Conservation (phyloP, 2,329 filamentous ascomycete genomes). For the Fusarium citri region DNA sequence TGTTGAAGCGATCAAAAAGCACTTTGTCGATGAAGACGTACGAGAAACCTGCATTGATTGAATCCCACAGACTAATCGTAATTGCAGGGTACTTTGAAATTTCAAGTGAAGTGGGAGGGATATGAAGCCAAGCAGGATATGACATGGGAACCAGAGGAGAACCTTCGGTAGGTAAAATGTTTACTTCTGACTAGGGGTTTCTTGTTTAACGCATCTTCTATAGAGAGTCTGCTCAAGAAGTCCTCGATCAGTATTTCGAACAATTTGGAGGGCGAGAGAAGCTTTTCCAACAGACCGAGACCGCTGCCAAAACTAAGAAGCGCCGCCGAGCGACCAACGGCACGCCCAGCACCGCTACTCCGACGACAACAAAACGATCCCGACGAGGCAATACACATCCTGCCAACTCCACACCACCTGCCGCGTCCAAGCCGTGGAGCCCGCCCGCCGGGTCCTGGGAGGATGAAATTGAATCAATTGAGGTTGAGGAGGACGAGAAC, state of each 20-base stretch:
- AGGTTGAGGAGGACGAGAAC: constrained; percentile 76
- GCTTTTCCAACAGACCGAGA: constrained; percentile 64
- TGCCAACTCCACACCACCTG: constrained; percentile 60
- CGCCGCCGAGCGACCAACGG: constrained; percentile 61
- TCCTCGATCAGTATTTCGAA: constrained; percentile 73
- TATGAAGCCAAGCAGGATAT: constrained; percentile 76
- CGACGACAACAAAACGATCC: constrained; percentile 56
- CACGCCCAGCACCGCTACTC: constrained; percentile 47
- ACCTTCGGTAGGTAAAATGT: constrained; percentile 53
- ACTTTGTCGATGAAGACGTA: constrained; percentile 70
- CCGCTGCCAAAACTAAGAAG: constrained; percentile 67
- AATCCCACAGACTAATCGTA: not conserved
- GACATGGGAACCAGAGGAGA: constrained; percentile 84
- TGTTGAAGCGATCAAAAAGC: constrained; percentile 78
- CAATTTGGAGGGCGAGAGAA: constrained; percentile 71
- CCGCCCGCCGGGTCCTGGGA: constrained; percentile 83
- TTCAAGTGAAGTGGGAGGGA: constrained; percentile 84
- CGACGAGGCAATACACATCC: constrained; percentile 64
- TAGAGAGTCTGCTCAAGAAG: constrained; percentile 68
- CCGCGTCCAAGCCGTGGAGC: constrained; percentile 65
- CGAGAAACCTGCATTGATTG: constrained; percentile 22
- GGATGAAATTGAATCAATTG: constrained; percentile 75
- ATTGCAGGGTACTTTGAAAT: constrained; percentile 64
- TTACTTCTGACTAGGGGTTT: not conserved
- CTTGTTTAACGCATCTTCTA: constrained; percentile 5